Evolutionary conservation across 2,329 filamentous ascomycete species (phyloP), one percentile per base, ranked within the genome.

Genomic region (Thielaviopsis ethacetica): DNA sequence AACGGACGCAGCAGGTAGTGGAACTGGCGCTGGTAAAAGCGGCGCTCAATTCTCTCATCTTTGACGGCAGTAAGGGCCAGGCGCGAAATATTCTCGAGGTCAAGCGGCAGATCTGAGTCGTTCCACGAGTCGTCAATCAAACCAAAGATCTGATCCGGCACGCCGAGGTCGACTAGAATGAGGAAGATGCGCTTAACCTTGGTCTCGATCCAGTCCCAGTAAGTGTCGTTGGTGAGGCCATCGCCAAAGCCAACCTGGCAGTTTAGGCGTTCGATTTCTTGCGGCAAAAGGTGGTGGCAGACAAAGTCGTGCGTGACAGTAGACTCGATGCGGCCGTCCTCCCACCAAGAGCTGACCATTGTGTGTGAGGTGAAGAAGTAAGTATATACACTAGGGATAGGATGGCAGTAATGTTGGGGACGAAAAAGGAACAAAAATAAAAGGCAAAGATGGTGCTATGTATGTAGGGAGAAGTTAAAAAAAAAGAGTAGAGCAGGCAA

Each of bases 101-200:
- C 74, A 54, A 90, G 75, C 5, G 86, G 86, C 50, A 91, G 73
- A 70, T 91, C 86, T 57, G 81, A 77, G 65, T 91, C 86, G 64
- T 86, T 84, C 85, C 85, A 88, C 22, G 83, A 85, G 66, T 85
- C 82, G 69, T 90, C 85, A 60, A 89, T 81, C 57, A 87, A 75
- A 50, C 80, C 80, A 65, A 90, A 90, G 62, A 90, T 88, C 67
- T 85, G 83, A 64, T 86, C 83, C 0, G 85, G 80, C 12, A 85
- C 76, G 34, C 82, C 83, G 24, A 88, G 72, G 65, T 89, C 85
- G 58, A 82, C 75, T 26, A 90, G 73, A 47, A 88, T 82, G 53
- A 91, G 73, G 65, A 89, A 90, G 47, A 89, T 74, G 53, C 82
- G 77, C 65, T 82, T 83, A 6, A 84, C 83, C 64, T 83, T 84